Evolutionary conservation across 2,329 filamentous ascomycete genomes (phyloP), one percentile per base, ranked within the genome.

Genomic region (Hypoxylon sp.): DNA sequence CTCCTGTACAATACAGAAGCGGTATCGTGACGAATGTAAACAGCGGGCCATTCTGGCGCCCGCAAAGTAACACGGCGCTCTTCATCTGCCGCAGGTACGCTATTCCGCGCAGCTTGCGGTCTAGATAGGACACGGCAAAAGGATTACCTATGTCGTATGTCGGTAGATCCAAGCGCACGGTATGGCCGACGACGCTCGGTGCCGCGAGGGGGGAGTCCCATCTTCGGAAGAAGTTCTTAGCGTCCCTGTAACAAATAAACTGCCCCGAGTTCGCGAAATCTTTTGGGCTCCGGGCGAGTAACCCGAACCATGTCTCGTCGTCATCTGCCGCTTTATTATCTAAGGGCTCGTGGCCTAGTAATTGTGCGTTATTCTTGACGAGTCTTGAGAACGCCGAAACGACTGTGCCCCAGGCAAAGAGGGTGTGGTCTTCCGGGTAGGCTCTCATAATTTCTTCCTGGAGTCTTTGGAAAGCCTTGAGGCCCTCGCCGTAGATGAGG

Each of bases 401-500:
- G 42, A 70, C 27, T 2, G 17, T 56, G 0, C 66, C 72, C 75
- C 75, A 77, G 0, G 75, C 73, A 17, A 76, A 77, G 0, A 77
- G 44, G 2, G 70, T 72, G 56, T 73, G 71, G 30, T 77, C 75
- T 17, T 74, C 64, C 2, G 73, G 70, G 22, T 72, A 71, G 14
- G 66, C 62, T 6, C 58, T 69, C 8, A 72, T 67, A 30, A 77
- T 72, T 25, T 69, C 61, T 10, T 75, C 69, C 46, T 77, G 75
- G 3, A 77, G 64, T 6, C 76, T 66, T 2, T 61, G 62, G 25
- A 77, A 77, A 2, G 76, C 73, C 13, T 70, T 74, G 14, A 20
- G 27, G 0, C 72, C 76, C 59, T 78, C 76, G 10, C 77, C 76
- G 56, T 78, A 78, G 22, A 77, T 67, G 7, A 77, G 64, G 1